Evolutionary conservation across 495 filamentous ascomycete genomes (phyloP), one percentile per base, ranked within the genome.

Genomic region (Penicillium argentinense): DNA sequence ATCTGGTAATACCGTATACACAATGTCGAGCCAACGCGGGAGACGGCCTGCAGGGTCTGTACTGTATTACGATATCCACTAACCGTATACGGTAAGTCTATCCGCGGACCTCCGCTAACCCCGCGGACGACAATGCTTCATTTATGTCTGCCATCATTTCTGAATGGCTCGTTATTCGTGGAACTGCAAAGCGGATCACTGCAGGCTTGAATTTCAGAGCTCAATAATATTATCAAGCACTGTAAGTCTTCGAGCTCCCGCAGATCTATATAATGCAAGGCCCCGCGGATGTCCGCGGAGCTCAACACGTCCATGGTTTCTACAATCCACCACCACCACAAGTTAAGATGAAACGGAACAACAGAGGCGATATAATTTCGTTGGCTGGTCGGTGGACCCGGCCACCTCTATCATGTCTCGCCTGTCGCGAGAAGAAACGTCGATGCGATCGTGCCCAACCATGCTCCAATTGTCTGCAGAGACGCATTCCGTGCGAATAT

Each of bases 361-460:
- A 29, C 8, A 13, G n/a, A 24, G 51, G 54, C 1, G 33, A 46
- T 26, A 41, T 53, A 2, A 39, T 56, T 5, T 22, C 38, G 13
- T 47, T 45, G 41, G 41, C 47, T 11, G 46, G 55, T 17, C 39
- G 44, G 24, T 62, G 55, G 60, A 43, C 29, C 14, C 39, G 53
- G 30, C 48, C 58, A 9, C 42, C 54, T 1, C 24, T 56, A 27
- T 60, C 62, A 4, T 68, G 62, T 22, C 26, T 23, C 9, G 40
- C 46, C 5, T 65, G 64, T 45, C 57, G 62, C 9, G 47, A 54
- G 14, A 59, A 61, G 42, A 63, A 65, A 27, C 40, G 52, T 7
- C 57, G 62, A 6, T 67, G 64, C 38, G 59, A 65, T 37, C 55
- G 59, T 9, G 26, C 19, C 9, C 55, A 59, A 39, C 64, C 64